phyloP scores from a whole-genome alignment of 306 rosid genomes.

The Castanea mollissima region DNA sequence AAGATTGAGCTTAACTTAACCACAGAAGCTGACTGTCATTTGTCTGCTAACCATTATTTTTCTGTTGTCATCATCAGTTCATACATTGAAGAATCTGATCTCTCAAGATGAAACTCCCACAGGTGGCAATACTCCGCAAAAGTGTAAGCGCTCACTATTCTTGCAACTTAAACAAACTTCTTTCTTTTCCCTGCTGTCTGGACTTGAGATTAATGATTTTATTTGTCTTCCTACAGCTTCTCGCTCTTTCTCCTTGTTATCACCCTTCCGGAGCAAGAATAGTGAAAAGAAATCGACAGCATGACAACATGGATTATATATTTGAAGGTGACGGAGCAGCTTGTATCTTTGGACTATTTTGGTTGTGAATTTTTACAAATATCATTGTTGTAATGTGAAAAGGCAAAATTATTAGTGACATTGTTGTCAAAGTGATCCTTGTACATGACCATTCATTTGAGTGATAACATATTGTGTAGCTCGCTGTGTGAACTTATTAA shows the following conservation, averaged over 20 bases:
- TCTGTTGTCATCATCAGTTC: conserved; percentile 45
- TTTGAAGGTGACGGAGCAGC: conserved; percentile 12
- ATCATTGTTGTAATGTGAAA: background rate
- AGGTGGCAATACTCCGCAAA: conserved; percentile 53
- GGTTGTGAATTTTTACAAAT: conserved; percentile 3
- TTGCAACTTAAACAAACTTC: conserved; percentile 4
- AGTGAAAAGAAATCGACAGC: conserved; percentile 66
- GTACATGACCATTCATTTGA: conserved; percentile 15
- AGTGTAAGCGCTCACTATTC: conserved; percentile 58
- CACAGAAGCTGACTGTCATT: conserved; percentile 18
- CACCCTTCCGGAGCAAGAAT: conserved; percentile 88
- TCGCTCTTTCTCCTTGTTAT: conserved; percentile 82
- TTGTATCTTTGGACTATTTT: background rate
- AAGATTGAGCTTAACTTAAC: conserved; percentile 10
- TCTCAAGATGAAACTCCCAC: conserved; percentile 82
- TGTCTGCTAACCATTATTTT: background rate
- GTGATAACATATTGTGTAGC: background rate
- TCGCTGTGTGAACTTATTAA: background rate
- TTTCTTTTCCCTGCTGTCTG: conserved; percentile 10
- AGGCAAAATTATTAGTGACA: background rate
- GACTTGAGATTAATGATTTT: conserved; percentile 8
- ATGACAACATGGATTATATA: conserved; percentile 29
- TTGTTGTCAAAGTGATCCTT: conserved; percentile 10
- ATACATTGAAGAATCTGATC: conserved; percentile 81
- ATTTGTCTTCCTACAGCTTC: conserved; percentile 58